phyloP scores from a whole-genome alignment of 306 rosid species.

The Mimosa bimucronata region DNA sequence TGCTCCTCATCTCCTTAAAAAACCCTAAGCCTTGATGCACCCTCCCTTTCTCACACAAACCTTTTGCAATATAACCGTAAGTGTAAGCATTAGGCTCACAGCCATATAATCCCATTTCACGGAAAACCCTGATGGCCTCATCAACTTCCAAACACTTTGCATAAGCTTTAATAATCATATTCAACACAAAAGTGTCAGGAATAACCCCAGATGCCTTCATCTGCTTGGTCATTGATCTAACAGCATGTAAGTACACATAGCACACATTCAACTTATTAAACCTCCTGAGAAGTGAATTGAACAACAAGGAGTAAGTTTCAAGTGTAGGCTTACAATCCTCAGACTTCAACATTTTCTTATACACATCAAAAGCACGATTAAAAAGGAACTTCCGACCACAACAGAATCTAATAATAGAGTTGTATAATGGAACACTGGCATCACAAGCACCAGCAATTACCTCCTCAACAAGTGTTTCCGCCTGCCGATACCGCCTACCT shows the following conservation, averaged over 20 bases:
- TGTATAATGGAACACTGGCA: slow-evolving; percentile 66
- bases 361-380: slow-evolving; percentile 75
- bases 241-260: slow-evolving; percentile 71
- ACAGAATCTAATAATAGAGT: slow-evolving; percentile 72
- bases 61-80: slow-evolving; percentile 74
- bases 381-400: slow-evolving; percentile 64
- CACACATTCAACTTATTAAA: slow-evolving; percentile 70
- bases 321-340: slow-evolving; percentile 69
- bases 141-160: slow-evolving; percentile 77
- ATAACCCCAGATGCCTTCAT: slow-evolving; percentile 86
- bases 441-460: slow-evolving; percentile 89
- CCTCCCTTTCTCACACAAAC: slow-evolving; percentile 94
- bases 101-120: slow-evolving; percentile 84
- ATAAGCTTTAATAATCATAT: slow-evolving; percentile 86
- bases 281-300: slow-evolving; percentile 70
- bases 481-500: slow-evolving; percentile 59
- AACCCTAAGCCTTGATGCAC: slow-evolving; percentile 71
- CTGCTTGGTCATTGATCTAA: slow-evolving; percentile 68
- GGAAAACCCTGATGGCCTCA: slow-evolving; percentile 74
- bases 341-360: slow-evolving; percentile 73
- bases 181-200: slow-evolving; percentile 81
- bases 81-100: slow-evolving; percentile 82
- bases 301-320: slow-evolving; percentile 68
- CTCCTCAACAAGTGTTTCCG: slow-evolving; percentile 84
- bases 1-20: slow-evolving; percentile 75